Percentiles rank a stretch among this genome's conserved stretches.
Evolutionary conservation across 2,329 filamentous ascomycete genomes (phyloP).

Genomic region (Stemphylium beticola): DNA sequence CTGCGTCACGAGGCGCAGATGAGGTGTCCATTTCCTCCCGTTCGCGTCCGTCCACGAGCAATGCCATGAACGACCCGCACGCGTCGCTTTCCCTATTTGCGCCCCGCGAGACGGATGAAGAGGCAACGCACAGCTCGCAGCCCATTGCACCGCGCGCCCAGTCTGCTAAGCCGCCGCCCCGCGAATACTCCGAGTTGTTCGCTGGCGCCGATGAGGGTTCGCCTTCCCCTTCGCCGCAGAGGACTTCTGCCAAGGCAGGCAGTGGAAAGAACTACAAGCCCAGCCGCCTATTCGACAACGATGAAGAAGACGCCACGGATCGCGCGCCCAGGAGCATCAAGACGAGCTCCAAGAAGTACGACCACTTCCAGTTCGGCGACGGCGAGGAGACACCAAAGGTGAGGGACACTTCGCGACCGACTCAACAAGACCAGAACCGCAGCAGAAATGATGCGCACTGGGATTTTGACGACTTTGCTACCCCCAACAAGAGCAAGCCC

Average conservation of each 20-base stretch:
- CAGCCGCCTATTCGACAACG: constrained; percentile 64
- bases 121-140: constrained; percentile 53
- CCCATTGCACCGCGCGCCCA: constrained; percentile 66
- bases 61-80: constrained; percentile 57
- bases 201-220: constrained; percentile 55
- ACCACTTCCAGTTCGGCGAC: constrained; percentile 84
- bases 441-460: constrained; percentile 59
- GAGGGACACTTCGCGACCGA: constrained; percentile 63
- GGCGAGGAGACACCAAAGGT: constrained; percentile 54
- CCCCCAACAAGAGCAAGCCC: constrained; percentile 75
- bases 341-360: constrained; percentile 78
- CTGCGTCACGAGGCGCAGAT: constrained; percentile 39
- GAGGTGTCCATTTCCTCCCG: constrained; percentile 45
- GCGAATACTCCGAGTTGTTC: constrained; percentile 74
- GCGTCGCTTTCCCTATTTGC: constrained; percentile 78
- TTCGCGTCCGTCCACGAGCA: constrained; percentile 48
- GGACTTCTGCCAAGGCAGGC: constrained; percentile 52
- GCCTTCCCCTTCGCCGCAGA: constrained; percentile 51
- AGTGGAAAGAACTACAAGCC: constrained; percentile 59
- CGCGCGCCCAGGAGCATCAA: constrained; percentile 55
- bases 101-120: constrained; percentile 68
- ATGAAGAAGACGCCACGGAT: constrained; percentile 52
- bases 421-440: constrained; percentile 9
- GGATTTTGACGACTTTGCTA: constrained; percentile 87
- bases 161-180: constrained; percentile 73